Conservation (phyloP, 2,329 filamentous ascomycete species). For the Curvularia verruculosa region DNA sequence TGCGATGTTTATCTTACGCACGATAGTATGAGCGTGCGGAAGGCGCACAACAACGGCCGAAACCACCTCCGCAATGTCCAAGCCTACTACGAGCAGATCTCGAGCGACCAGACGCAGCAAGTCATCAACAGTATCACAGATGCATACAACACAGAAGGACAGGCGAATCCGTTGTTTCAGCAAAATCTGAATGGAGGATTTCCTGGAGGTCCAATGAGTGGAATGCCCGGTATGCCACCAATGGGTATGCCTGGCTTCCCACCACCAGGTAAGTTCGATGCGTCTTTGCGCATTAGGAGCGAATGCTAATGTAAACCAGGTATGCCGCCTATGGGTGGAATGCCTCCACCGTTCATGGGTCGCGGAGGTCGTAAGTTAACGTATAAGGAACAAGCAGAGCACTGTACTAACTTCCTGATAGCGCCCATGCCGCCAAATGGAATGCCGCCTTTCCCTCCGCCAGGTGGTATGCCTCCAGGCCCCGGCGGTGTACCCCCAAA, state of each 20-base stretch:
- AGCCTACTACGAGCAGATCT: constrained; percentile 99
- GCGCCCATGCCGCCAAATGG: constrained; percentile 38
- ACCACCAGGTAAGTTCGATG: constrained; percentile 24
- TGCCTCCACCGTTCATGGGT: constrained; percentile 51
- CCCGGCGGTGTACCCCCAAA: constrained; percentile 36
- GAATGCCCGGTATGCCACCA: constrained; percentile 27
- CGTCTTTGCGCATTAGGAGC: background rate
- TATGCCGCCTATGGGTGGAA: constrained; percentile 39
- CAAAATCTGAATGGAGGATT: constrained; percentile 57
- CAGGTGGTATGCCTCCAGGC: constrained; percentile 43
- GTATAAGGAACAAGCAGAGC: background rate
- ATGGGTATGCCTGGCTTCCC: constrained; percentile 32
- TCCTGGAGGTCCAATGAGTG: constrained; percentile 35
- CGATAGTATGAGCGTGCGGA: constrained; percentile 99
- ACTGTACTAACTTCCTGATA: constrained; percentile 10
- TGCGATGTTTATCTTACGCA: constrained; percentile 99
- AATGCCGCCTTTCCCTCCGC: constrained; percentile 42
- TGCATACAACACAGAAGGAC: constrained; percentile 93
- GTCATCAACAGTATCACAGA: constrained; percentile 98
- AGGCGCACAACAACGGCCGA: constrained; percentile 94
- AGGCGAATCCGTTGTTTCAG: constrained; percentile 82
- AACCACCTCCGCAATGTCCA: constrained; percentile 98
- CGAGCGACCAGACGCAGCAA: constrained; percentile 96
- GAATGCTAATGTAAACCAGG: constrained; percentile 26
- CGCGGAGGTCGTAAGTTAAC: constrained; percentile 48